These are phyloP conservation scores for Funneliformis mosseae DNA, from an alignment of 192 early-diverging fungal species.

Conservation along the genomic window DNA sequence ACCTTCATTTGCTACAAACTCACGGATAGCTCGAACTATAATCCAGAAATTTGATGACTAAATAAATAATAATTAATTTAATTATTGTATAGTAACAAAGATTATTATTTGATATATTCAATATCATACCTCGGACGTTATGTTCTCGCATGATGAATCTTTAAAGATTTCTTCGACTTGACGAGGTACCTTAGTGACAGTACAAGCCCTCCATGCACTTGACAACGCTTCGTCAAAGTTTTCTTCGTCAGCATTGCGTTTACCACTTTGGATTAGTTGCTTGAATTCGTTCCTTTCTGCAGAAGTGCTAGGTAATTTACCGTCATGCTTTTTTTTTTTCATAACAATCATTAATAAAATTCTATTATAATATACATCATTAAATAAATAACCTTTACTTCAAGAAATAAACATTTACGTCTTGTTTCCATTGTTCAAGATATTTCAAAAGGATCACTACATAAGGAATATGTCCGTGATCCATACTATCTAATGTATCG, in stretches of 20 bases:
- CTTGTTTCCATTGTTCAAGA: constrained; percentile 71
- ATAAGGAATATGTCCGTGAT: constrained; percentile 84
- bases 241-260: constrained; percentile 70
- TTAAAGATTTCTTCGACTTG: constrained; percentile 56
- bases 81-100: not conserved
- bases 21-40: constrained; percentile 70
- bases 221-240: constrained; percentile 88
- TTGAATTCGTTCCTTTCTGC: constrained; percentile 71
- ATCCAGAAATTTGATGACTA: constrained; percentile 86
- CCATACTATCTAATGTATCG: constrained; percentile 61
- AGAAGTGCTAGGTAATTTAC: constrained; percentile 59
- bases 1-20: constrained; percentile 77
- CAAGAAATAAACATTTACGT: constrained; percentile 43
- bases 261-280: constrained; percentile 56
- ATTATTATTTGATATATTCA: not conserved
- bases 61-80: constrained; percentile 7
- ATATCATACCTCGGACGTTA: constrained; percentile 55
- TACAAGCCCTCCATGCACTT: constrained; percentile 66
- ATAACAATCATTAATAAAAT: not conserved
- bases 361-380: not conserved
- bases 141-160: constrained; percentile 51
- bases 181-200: constrained; percentile 53
- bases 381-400: not conserved
- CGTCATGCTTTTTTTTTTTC: constrained; percentile 51
- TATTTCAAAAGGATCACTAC: constrained; percentile 79